These are phyloP conservation scores for Falciphora oryzae DNA, from an alignment of 2,329 filamentous ascomycete species.

Conservation along the genomic window DNA sequence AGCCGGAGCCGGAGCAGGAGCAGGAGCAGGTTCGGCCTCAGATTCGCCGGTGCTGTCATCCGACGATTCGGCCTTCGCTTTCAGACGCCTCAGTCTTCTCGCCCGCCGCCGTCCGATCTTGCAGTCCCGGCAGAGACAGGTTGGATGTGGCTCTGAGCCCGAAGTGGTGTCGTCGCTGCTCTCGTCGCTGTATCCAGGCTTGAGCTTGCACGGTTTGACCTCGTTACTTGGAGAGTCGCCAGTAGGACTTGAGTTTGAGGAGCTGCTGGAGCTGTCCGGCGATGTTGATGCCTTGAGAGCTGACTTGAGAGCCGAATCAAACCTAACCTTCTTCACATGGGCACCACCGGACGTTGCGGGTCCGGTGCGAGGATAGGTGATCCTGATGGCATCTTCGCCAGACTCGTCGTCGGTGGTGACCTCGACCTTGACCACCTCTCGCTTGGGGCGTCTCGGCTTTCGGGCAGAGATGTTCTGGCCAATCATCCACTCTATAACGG, in stretches of 20 bases:
- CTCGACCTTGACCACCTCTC: slow-evolving; percentile 30
- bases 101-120: slow-evolving; percentile 19
- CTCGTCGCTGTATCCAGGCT: slow-evolving; percentile 12
- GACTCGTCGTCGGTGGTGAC: slow-evolving; percentile 46
- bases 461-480: slow-evolving; percentile 28
- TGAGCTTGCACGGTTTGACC: slow-evolving; percentile 15
- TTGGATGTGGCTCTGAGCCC: slow-evolving; percentile 30
- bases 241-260: slow-evolving; percentile 12
- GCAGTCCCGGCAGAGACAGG: slow-evolving; percentile 29
- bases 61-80: slow-evolving; percentile 11
- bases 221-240: slow-evolving; percentile 8
- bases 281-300: slow-evolving; percentile 27
- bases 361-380: slow-evolving; percentile 40
- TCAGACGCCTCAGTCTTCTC: slow-evolving; percentile 15
- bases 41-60: slow-evolving; percentile 10
- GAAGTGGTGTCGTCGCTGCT: slow-evolving; percentile 15
- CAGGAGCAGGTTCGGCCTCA: not conserved
- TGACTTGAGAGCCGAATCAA: slow-evolving; percentile 30
- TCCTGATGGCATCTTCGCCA: slow-evolving; percentile 40
- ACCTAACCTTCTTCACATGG: slow-evolving; percentile 37
- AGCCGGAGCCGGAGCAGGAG: too few relatives aligned
- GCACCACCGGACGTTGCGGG: not conserved
- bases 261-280: slow-evolving; percentile 18
- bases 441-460: slow-evolving; percentile 12
- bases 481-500: slow-evolving; percentile 33